phyloP scores from a whole-genome alignment of 306 rosid genomes.

The Arachis hypogaea region DNA sequence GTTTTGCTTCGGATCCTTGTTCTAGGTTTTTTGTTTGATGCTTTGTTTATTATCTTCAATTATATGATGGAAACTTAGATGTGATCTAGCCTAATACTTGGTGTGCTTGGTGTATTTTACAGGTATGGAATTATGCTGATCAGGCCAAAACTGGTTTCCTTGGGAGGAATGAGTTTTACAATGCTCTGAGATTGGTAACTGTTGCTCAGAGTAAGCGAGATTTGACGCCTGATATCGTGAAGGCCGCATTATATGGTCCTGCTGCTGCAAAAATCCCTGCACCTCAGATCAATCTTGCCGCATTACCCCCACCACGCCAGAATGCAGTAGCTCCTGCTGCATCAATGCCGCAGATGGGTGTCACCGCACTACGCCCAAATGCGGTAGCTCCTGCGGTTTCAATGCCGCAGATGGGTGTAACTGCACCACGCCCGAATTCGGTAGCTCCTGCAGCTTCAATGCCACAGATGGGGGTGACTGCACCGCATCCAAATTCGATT shows the following conservation, averaged over 20 bases:
- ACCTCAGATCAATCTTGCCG: constrained; percentile 75
- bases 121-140: constrained; percentile 96
- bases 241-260: constrained; percentile 83
- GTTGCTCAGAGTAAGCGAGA: constrained; percentile 97
- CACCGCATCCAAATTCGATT: too few relatives aligned
- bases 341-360: constrained; percentile 55
- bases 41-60: background rate
- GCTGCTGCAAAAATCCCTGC: constrained; percentile 96
- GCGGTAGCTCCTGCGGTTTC: too few relatives aligned
- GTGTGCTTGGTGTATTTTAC: constrained; percentile 35
- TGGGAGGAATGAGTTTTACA: constrained; percentile 80
- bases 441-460: too few relatives aligned
- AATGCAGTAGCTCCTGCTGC: constrained; percentile 46
- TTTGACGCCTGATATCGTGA: constrained; percentile 83
- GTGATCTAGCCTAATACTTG: constrained; percentile 30
- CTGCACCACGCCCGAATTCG: too few relatives aligned
- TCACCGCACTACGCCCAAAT: too few relatives aligned
- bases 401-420: too few relatives aligned
- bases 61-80: constrained; percentile 2
- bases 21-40: constrained; percentile 14
- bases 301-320: constrained; percentile 49
- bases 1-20: constrained; percentile 7
- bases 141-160: constrained; percentile 88
- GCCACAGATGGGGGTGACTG: too few relatives aligned
- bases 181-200: constrained; percentile 91